Conservation (phyloP, 1,284 basidiomycete species). For the Marasmius oreades region DNA sequence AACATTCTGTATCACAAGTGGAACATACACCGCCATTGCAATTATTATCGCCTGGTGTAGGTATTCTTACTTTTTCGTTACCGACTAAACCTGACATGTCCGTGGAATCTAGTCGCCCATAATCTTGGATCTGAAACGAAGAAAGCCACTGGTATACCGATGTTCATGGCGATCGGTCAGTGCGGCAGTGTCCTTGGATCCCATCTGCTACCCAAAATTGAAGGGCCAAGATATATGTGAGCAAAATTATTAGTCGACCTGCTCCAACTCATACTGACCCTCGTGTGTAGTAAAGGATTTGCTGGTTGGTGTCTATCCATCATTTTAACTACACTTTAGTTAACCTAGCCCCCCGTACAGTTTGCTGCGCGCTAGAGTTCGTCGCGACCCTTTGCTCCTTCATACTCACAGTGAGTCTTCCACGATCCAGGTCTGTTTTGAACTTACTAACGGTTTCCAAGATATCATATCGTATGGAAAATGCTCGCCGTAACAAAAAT, state of each 20-base stretch:
- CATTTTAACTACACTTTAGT: not conserved
- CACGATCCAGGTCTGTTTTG: not conserved
- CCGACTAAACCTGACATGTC: not conserved
- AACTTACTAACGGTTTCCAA: constrained; percentile 21
- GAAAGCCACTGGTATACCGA: constrained; percentile 68
- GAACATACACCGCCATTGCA: constrained; percentile 67
- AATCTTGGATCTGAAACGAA: constrained; percentile 79
- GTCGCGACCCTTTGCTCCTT: constrained; percentile 51
- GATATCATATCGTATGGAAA: constrained; percentile 63
- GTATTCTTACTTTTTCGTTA: constrained; percentile 22
- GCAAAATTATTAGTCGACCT: constrained; percentile 13
- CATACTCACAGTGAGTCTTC: constrained; percentile 46
- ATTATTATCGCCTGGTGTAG: constrained; percentile 71
- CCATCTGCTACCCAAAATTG: constrained; percentile 62
- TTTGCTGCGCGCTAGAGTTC: constrained; percentile 55
- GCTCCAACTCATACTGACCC: not conserved
- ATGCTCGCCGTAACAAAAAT: constrained; percentile 47
- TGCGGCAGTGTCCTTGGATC: constrained; percentile 70
- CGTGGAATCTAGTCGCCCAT: constrained; percentile 48
- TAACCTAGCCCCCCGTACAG: constrained; percentile 26
- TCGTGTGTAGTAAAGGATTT: constrained; percentile 54
- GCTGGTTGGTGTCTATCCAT: constrained; percentile 34
- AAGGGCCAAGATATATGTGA: constrained; percentile 64
- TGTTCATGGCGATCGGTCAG: constrained; percentile 76
- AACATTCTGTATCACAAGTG: constrained; percentile 65